Conservation (phyloP, 2,329 filamentous ascomycete genomes). For the Nigrospora sphaerica region DNA sequence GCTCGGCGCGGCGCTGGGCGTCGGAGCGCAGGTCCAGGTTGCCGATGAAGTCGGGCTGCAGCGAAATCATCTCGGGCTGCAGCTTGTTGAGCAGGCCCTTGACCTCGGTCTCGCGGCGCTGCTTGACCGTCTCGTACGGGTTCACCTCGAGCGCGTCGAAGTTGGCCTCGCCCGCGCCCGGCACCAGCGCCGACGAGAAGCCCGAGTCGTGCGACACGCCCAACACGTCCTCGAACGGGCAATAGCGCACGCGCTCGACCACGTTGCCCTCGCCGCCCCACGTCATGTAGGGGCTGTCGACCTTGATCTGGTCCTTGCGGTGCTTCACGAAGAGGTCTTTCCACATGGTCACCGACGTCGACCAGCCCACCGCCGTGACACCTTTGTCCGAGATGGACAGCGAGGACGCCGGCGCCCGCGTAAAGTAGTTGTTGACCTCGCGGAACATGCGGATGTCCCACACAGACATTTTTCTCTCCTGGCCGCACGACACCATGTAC, state of each 20-base stretch:
- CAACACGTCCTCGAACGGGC: conserved; percentile 88
- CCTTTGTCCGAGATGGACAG: conserved; percentile 84
- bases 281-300: conserved; percentile 83
- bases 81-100: conserved; percentile 88
- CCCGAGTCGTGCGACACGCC: conserved; percentile 79
- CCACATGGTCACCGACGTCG: conserved; percentile 85
- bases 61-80: conserved; percentile 91
- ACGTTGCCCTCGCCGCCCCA: conserved; percentile 83
- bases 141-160: conserved; percentile 91
- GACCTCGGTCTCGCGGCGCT: conserved; percentile 89
- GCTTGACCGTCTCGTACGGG: conserved; percentile 88
- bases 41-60: conserved; percentile 89
- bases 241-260: conserved; percentile 81
- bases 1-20: conserved; percentile 68
- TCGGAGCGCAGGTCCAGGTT: conserved; percentile 77
- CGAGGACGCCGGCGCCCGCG: conserved; percentile 73
- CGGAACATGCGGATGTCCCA: conserved; percentile 95
- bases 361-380: conserved; percentile 84
- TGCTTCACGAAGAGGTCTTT: conserved; percentile 79
- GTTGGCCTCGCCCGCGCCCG: conserved; percentile 94
- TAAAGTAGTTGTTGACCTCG: conserved; percentile 84
- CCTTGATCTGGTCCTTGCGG: conserved; percentile 63
- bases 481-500: conserved; percentile 65
- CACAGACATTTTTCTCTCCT: conserved; percentile 85
- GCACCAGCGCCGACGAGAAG: conserved; percentile 84